These are phyloP conservation scores for Agrocybe praecox DNA, from an alignment of 768 basidiomycete species.

Conservation along the genomic window DNA sequence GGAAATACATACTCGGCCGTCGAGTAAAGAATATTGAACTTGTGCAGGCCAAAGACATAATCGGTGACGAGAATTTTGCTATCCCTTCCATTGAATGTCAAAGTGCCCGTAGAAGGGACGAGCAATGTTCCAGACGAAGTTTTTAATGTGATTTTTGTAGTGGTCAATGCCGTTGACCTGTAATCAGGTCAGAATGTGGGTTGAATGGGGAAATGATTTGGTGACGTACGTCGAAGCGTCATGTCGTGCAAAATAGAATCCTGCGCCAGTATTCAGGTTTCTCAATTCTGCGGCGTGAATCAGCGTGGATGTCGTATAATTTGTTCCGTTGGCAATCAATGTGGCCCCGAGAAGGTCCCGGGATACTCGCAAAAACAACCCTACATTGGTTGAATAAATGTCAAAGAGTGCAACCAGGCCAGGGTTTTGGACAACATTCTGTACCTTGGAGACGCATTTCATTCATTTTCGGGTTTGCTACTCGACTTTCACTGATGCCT, in stretches of 20 bases:
- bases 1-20: constrained; percentile 44
- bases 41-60: constrained; percentile 42
- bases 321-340: constrained; percentile 52
- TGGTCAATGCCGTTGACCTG: constrained; percentile 47
- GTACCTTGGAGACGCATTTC: constrained; percentile 55
- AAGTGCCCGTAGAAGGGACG: constrained; percentile 37
- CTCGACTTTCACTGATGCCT: constrained; percentile 56
- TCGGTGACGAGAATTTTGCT: constrained; percentile 52
- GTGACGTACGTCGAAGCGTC: constrained; percentile 39
- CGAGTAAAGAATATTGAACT: constrained; percentile 42
- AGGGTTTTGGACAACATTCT: too few species aligned
- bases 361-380: constrained; percentile 55
- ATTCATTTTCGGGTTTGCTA: constrained; percentile 51
- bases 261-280: constrained; percentile 44
- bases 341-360: constrained; percentile 45
- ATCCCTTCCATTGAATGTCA: constrained; percentile 50
- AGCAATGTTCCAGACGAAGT: constrained; percentile 41
- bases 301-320: constrained; percentile 44
- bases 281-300: constrained; percentile 49
- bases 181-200: background rate
- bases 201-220: background rate
- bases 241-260: constrained; percentile 54
- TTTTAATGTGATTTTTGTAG: constrained; percentile 42
- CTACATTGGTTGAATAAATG: constrained; percentile 18
- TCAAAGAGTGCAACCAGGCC: background rate